These are phyloP conservation scores for Diplotaxis tenuifolia DNA, from an alignment of 345 rosid species.

Conservation along the genomic window DNA sequence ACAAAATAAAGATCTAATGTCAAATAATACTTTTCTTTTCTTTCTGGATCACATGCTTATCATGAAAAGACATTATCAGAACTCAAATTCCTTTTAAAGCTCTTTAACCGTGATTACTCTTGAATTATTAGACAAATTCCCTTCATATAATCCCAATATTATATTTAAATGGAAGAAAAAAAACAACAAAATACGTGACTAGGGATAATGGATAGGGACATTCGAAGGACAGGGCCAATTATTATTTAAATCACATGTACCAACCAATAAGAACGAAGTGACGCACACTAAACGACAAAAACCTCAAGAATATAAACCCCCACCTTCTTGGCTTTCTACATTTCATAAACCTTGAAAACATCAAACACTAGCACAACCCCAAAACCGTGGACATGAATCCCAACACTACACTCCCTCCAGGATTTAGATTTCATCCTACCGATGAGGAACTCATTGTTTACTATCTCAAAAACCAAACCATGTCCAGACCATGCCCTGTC, in stretches of 20 bases:
- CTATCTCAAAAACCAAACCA: conserved; percentile 81
- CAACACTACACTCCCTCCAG: conserved; percentile 64
- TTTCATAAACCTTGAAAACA: conserved; percentile 47
- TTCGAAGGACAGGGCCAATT: not conserved
- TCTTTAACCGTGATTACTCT: conserved; percentile 1
- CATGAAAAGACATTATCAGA: not conserved
- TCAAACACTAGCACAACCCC: not conserved
- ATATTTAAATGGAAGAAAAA: not conserved
- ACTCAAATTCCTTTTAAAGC: not conserved
- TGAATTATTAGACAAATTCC: not conserved
- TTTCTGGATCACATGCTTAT: conserved; percentile 1
- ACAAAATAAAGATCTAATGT: not conserved
- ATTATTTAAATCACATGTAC: conserved; percentile 33
- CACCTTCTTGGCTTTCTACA: conserved; percentile 51
- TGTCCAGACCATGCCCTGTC: conserved; percentile 75
- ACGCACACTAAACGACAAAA: conserved; percentile 48
- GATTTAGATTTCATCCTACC: conserved; percentile 89
- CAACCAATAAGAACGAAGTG: conserved; percentile 54
- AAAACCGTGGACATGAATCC: conserved; percentile 36
- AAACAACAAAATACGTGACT: conserved; percentile 11
- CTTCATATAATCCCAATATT: not conserved
- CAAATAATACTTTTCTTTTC: not conserved
- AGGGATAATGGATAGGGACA: conserved; percentile 32
- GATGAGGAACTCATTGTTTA: conserved; percentile 77
- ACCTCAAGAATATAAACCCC: conserved; percentile 48